Conservation (phyloP, 352 stramenopile genomes). For the Globisporangium echinulatum region DNA sequence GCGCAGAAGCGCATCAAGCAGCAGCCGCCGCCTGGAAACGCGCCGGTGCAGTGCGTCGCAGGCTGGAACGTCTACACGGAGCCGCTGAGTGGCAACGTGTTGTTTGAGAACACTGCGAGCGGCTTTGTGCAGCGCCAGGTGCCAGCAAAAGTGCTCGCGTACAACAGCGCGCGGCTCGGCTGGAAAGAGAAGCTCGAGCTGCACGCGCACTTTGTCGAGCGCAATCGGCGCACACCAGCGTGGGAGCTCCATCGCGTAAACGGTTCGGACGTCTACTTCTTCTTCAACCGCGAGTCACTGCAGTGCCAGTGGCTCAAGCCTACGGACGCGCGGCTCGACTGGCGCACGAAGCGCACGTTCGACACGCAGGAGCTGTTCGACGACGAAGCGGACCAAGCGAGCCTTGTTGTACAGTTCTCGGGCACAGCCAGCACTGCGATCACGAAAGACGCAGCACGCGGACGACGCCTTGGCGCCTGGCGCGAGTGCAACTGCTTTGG, state of each 20-base stretch:
- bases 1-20: conserved; percentile 29
- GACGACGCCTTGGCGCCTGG: conserved; percentile 38
- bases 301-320: conserved; percentile 56
- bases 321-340: conserved; percentile 26
- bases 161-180: conserved; percentile 26
- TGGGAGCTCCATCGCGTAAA: conserved; percentile 64
- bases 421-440: conserved; percentile 20
- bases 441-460: conserved; percentile 34
- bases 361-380: conserved; percentile 34
- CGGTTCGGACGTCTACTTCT: conserved; percentile 60
- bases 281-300: conserved; percentile 48
- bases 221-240: conserved; percentile 31
- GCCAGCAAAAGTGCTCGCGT: conserved; percentile 28
- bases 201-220: conserved; percentile 43
- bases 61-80: conserved; percentile 55
- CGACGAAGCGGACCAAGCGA: conserved; percentile 40
- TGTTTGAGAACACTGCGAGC: conserved; percentile 56
- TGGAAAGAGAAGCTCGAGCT: conserved; percentile 65
- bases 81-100: conserved; percentile 40
- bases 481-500: conserved; percentile 45
- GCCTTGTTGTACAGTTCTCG: conserved; percentile 42
- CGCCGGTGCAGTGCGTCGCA: neutral
- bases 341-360: conserved; percentile 57
- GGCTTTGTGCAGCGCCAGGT: conserved; percentile 66
- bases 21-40: neutral